These are phyloP conservation scores for Psilocybe azurescens DNA, from an alignment of 768 basidiomycete species.

Conservation along the genomic window DNA sequence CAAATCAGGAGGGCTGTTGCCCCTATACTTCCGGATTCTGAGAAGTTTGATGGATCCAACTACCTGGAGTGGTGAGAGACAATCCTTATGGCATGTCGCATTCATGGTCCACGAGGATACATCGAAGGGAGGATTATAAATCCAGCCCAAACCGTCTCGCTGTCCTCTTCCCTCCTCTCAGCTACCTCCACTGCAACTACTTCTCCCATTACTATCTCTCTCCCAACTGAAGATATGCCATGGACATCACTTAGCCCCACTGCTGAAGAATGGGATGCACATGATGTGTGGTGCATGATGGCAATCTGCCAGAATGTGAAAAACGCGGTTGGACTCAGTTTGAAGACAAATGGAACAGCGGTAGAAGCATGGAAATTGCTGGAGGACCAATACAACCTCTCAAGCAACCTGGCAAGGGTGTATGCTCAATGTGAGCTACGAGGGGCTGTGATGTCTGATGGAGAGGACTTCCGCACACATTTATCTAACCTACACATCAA, in stretches of 20 bases:
- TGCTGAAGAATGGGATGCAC: conserved; percentile 22
- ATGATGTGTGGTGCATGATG: conserved; percentile 21
- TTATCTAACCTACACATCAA: conserved; percentile 20
- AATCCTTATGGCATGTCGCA: background rate
- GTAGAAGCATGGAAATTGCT: conserved; percentile 24
- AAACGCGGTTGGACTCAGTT: conserved; percentile 26
- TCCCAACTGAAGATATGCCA: background rate
- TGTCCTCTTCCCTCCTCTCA: too few species aligned
- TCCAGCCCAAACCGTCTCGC: background rate
- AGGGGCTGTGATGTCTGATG: conserved; percentile 20
- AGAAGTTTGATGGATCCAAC: conserved; percentile 8
- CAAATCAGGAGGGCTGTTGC: background rate
- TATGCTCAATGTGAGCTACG: conserved; percentile 18
- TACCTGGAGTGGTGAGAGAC: conserved; percentile 1
- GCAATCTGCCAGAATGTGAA: conserved; percentile 28
- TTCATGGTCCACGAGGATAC: background rate
- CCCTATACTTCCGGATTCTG: background rate
- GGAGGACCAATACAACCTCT: conserved; percentile 12
- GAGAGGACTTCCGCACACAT: conserved; percentile 19
- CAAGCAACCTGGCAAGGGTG: conserved; percentile 15
- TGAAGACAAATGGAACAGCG: conserved; percentile 25
- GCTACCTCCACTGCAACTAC: background rate
- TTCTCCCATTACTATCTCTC: background rate
- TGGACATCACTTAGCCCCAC: conserved; percentile 20
- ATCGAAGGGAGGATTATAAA: background rate